Conservation (phyloP, 169 alveolate genomes). For the Plasmodium vivax region DNA sequence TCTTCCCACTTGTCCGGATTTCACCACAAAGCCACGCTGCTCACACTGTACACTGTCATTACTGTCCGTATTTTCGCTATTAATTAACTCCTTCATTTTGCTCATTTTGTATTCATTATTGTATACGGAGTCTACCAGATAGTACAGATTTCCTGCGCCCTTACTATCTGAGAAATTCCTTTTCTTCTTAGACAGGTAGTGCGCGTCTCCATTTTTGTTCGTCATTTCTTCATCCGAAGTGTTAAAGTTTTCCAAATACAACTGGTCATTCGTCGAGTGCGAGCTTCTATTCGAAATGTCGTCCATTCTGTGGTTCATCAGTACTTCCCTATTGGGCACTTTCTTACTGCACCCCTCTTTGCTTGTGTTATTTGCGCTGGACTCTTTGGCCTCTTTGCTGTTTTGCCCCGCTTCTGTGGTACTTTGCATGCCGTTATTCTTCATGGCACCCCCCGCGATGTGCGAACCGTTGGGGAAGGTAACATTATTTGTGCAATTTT, state of each 20-base stretch:
- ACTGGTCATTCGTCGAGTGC: conserved; percentile 60
- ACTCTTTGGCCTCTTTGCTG: not conserved
- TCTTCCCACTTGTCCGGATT: not conserved
- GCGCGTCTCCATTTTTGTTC: not conserved
- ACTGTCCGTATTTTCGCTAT: conserved; percentile 5
- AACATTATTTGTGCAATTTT: conserved; percentile 7
- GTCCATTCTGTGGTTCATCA: not conserved
- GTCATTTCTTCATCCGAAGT: conserved; percentile 58
- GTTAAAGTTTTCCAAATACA: conserved; percentile 49
- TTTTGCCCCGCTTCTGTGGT: not conserved
- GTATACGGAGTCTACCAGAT: conserved; percentile 43
- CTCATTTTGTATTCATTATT: conserved; percentile 69
- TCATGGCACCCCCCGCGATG: not conserved
- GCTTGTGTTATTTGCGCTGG: not conserved
- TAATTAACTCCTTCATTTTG: conserved; percentile 56
- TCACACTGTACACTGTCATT: not conserved
- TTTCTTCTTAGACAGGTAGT: not conserved
- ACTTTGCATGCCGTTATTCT: not conserved
- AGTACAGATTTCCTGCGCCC: conserved; percentile 17
- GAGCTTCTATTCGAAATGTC: conserved; percentile 36
- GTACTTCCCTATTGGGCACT: not conserved
- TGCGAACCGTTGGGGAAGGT: not conserved
- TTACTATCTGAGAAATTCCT: conserved; percentile 3
- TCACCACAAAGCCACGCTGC: not conserved
- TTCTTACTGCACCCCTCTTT: not conserved